Evolutionary conservation across 1,139 yeast genomes (phyloP).

Genomic region (Scheffersomyces titani): DNA sequence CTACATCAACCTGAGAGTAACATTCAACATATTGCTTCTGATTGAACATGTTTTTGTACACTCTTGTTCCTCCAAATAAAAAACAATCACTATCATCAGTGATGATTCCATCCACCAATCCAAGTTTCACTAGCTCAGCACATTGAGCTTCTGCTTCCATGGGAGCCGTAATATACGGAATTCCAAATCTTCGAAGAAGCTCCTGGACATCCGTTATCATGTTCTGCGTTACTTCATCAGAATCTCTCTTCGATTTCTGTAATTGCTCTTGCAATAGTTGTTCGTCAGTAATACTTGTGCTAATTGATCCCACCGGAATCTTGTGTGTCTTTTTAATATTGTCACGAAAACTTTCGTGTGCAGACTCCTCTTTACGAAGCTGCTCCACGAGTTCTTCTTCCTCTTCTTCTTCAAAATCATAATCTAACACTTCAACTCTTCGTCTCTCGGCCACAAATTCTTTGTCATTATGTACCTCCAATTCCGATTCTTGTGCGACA

Average conservation of each 20-base stretch:
- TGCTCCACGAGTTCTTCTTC: slow-evolving; percentile 66
- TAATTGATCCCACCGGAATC: slow-evolving; percentile 17
- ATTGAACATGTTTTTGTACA: slow-evolving; percentile 92
- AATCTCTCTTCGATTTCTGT: slow-evolving; percentile 73
- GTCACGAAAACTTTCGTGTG: slow-evolving; percentile 64
- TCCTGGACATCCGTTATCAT: slow-evolving; percentile 94
- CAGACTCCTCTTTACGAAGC: slow-evolving; percentile 67
- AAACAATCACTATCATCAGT: slow-evolving; percentile 98
- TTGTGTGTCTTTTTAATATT: slow-evolving; percentile 35
- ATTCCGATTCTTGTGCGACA: slow-evolving; percentile 1
- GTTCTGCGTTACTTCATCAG: slow-evolving; percentile 84
- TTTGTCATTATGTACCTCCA: slow-evolving; percentile 2
- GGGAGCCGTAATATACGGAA: slow-evolving; percentile 93
- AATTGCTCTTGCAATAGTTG: slow-evolving; percentile 58
- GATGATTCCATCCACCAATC: slow-evolving; percentile 88
- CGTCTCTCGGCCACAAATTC: slow-evolving; percentile 6
- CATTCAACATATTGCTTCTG: slow-evolving; percentile 92
- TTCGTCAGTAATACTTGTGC: slow-evolving; percentile 51
- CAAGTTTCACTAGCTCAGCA: slow-evolving; percentile 66
- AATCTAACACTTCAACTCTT: slow-evolving; percentile 42
- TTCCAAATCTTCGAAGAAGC: slow-evolving; percentile 80
- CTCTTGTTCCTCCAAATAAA: slow-evolving; percentile 81
- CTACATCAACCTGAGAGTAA: slow-evolving; percentile 64
- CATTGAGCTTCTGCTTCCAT: slow-evolving; percentile 99
- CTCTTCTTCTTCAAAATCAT: slow-evolving; percentile 75